Base-by-base conservation (phyloP, 805 yeast species). In the Pichia ethanolica region DNA sequence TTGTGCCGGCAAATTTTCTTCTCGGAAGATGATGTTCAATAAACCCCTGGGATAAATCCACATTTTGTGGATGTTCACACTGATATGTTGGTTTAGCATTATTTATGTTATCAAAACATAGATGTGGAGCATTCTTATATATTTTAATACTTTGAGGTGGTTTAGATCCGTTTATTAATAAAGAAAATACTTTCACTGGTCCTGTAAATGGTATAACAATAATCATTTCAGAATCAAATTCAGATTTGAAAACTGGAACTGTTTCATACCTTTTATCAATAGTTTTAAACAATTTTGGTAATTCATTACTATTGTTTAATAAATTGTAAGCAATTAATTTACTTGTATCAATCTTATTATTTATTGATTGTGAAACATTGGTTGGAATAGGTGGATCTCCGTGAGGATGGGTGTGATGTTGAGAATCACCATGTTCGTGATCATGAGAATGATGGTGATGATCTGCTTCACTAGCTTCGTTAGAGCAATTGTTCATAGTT, bases 21-120 rank as follows among this genome's bases (percentile, higher is more conserved):
- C 96, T 72, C 25, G 95, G 95, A 33, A 89, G 66, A 50, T 78
- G 81, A 63, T 88, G 95, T 63, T 91, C 97, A 0, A 85, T 87
- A 59, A 89, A 83, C 6, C 20, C 20, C 20, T 20, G 20, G 20
- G 20, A 20, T 20, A 20, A 20, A 20, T 20, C 20, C 20, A 20
- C 39, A 7, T 13, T n/a, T 11, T 11, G 30, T n/a, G 32, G 39
- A 14, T 43, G 45, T 34, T 12, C 34, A 28, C 39, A 35, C 7
- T 26, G 26, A 20, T 43, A 35, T 14, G 39, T 35, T 33, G 45
- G 39, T 13, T 34, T 13, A 26, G 27, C 30, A 14, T 72, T 72
- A 3, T 61, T 66, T 1, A 81, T 77, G 13, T 73, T 77, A 53
- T 82, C 86, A 60, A 90, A 91, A 61, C 89, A 96, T n/a, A 89